Base-by-base conservation (phyloP, 208 protist species). In the Crithidia sp. region DNA sequence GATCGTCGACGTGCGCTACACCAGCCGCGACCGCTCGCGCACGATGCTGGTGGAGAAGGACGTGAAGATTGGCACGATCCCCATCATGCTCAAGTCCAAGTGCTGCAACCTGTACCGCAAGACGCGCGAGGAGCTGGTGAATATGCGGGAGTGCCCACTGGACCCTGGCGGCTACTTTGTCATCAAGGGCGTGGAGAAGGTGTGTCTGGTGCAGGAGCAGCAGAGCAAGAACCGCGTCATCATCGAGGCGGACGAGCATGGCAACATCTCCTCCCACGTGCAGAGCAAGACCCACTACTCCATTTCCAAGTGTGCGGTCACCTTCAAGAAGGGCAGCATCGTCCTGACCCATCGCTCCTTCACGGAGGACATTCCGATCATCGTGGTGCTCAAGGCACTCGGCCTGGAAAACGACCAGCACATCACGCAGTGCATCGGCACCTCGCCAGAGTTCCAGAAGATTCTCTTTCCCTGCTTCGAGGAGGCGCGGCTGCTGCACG, bases 101-200 rank as follows among this genome's bases (percentile, higher is more conserved):
- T 91, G 96, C 44, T 99, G 99, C 87, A 93, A 99, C 40, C 82
- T 99, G 3, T 76, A 83, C 39, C 91, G 89, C 1, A 98, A 98
- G 81, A 87, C 74, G n/a, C 78, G 93, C 43, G 92, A 95, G 39
- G 93, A 99, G 83, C 82, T 99, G 40, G 88, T 97, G 8, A 60
- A 81, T 7, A 77, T 99, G 28, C 88, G 94, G 40, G 99, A 99
- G 87, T 99, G 99, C 87, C 96, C 98, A 37, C 77, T 99, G 57
- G 99, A 99, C 77, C 98, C 98, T 8, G 98, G 98, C 43, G 99
- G 99, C 19, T 99, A 99, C 89, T 99, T 99, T 78, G 91, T 99
- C 54, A 94, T 99, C 57, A 99, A 98, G 74, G 99, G 99, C 45
- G 95, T 95, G 14, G 99, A 99, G 78, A 99, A 99, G 86, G 98